Evolutionary conservation across 352 stramenopile species (phyloP), one percentile per base, ranked within the genome.

Genomic region (Phytophthora fragariaefolia): DNA sequence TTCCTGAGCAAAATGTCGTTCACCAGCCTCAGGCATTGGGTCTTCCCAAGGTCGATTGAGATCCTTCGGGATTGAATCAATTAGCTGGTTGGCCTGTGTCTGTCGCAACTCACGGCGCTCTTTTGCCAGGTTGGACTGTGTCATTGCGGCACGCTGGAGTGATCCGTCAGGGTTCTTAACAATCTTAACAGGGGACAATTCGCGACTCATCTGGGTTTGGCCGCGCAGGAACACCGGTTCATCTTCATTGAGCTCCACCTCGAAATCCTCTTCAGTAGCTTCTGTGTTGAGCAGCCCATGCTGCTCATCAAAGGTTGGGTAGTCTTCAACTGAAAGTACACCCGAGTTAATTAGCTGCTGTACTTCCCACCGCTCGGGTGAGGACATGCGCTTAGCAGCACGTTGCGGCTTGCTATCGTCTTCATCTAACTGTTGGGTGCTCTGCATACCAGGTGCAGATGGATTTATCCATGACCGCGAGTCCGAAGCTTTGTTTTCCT

Each of bases 111-210:
- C 97, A 27, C 97, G 87, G 12, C 98, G 89, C 74, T 99, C 98
- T 67, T 99, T 99, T 0, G 97, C 94, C 53, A 99, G 80, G 20
- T 91, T 97, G 6, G 84, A 92, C 75, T 99, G 97, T 49, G 97
- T 98, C 86, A 99, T 97, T 0, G 98, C 98, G 0, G 97, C 98
- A 10, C 98, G 89, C 71, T 99, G 95, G 69, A 99, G 86, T 8
- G 93, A 98, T 30, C 98, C 98, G 77, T 99, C 98, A 1, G 98
- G 98, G 76, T 99, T 99, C 70, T 99, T 99, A 2, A 99, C 96
- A 74, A 99, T 99, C 51, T 98, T 98, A 8, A 99, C 85, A 0
- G 98, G 98, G 45, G 95, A 97, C 28, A 99, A 65, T 55, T 99
- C 97, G 5, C 77, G 87, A 59, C 87, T 92, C 43, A 85, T 53